A percentile compares a stretch with the other conserved stretches of the same genome.
Conservation (phyloP, 768 basidiomycete species). For the Pisolithus sp. region DNA sequence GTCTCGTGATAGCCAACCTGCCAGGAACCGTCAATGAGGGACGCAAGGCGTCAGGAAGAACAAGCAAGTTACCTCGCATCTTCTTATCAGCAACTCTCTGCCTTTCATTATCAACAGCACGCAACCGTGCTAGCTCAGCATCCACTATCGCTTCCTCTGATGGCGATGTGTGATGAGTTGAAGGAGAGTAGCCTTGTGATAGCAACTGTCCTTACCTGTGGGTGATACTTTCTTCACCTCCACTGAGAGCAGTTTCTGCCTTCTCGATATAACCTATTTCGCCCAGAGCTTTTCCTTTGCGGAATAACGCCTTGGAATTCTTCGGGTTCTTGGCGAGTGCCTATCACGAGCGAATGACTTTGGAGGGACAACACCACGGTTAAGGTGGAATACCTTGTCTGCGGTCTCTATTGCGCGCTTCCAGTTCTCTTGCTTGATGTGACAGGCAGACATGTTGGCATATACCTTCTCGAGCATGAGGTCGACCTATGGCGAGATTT, state of each 20-base stretch:
- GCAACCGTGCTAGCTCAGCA: conserved; percentile 58
- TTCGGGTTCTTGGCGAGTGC: conserved; percentile 67
- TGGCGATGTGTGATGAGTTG: not conserved
- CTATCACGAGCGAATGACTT: not conserved
- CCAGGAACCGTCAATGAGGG: conserved; percentile 2
- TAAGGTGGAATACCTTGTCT: conserved; percentile 47
- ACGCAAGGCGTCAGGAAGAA: not conserved
- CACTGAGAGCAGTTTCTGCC: conserved; percentile 55
- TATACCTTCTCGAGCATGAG: conserved; percentile 75
- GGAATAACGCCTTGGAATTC: conserved; percentile 75
- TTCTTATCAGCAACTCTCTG: conserved; percentile 63
- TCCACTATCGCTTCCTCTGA: conserved; percentile 53
- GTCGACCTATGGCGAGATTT: conserved; percentile 46
- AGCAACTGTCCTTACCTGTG: conserved; percentile 35
- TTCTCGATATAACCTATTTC: conserved; percentile 74
- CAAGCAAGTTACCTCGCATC: conserved; percentile 51
- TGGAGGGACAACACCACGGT: not conserved
- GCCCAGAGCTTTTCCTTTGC: conserved; percentile 74
- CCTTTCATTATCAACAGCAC: conserved; percentile 64
- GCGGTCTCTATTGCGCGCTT: conserved; percentile 74
- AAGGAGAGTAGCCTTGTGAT: not conserved
- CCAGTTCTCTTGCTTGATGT: conserved; percentile 77
- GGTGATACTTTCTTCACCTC: conserved; percentile 62
- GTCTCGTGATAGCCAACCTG: conserved; percentile 30
- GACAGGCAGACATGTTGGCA: conserved; percentile 80